phyloP scores from a whole-genome alignment of 2,329 filamentous ascomycete genomes.

The Phoma sp. region DNA sequence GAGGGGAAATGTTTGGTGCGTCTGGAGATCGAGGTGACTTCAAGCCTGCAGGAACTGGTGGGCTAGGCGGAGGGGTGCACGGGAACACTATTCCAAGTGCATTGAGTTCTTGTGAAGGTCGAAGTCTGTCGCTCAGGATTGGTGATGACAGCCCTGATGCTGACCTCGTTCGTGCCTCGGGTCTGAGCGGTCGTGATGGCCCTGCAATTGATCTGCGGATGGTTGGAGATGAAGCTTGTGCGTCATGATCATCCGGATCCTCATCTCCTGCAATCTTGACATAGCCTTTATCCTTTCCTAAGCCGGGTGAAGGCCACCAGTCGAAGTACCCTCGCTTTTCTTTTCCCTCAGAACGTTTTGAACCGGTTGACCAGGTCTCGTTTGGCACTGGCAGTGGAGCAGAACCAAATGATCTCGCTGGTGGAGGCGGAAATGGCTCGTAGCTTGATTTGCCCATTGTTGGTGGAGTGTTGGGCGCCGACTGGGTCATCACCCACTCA shows the following conservation, averaged over 20 bases:
- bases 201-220: background rate
- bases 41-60: background rate
- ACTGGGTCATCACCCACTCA: constrained; percentile 15
- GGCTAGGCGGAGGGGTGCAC: background rate
- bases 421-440: background rate
- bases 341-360: background rate
- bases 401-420: background rate
- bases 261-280: background rate
- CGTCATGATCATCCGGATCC: background rate
- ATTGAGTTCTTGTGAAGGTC: background rate
- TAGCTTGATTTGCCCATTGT: background rate
- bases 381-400: constrained; percentile 9
- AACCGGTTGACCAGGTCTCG: constrained; percentile 2
- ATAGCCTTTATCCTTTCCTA: background rate
- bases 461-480: constrained; percentile 7
- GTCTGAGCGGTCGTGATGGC: background rate
- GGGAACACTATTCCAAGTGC: constrained; percentile 13
- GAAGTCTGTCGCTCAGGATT: background rate
- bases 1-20: background rate
- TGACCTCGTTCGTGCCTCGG: background rate
- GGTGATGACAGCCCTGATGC: too few species aligned
- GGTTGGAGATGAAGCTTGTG: too few species aligned
- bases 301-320: constrained; percentile 10
- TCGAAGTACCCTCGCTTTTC: constrained; percentile 8
- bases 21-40: background rate